Evolutionary conservation across 1,284 basidiomycete species (phyloP).

Genomic region (Sporisorium scitamineum): DNA sequence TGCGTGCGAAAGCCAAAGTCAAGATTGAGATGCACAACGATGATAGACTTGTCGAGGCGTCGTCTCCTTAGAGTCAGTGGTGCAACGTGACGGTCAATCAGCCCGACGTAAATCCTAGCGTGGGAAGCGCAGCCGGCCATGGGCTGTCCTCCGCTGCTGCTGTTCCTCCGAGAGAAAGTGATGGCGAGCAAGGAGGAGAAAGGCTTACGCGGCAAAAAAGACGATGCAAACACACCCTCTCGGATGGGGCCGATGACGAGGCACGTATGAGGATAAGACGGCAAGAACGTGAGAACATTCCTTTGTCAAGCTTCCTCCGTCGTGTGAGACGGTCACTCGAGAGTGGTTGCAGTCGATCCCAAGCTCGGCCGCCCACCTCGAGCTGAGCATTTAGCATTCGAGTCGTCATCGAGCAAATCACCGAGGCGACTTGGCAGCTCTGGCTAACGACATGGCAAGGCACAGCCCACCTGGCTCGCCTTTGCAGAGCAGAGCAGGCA

Average conservation of each 20-base stretch:
- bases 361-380: constrained; percentile 3
- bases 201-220: constrained; percentile 12
- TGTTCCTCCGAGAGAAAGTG: background rate
- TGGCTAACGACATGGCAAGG: background rate
- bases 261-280: constrained; percentile 1
- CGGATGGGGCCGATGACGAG: constrained; percentile 17
- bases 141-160: too few species aligned
- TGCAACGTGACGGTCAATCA: constrained; percentile 12
- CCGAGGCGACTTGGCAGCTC: constrained; percentile 12
- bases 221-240: background rate
- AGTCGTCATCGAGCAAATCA: background rate
- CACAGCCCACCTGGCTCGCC: background rate
- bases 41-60: constrained; percentile 34
- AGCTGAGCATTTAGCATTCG: background rate
- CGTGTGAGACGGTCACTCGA: background rate
- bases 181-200: background rate
- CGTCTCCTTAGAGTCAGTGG: constrained; percentile 18
- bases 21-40: constrained; percentile 19
- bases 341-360: constrained; percentile 24
- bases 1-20: background rate
- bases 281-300: constrained; percentile 13
- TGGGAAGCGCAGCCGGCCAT: constrained; percentile 7
- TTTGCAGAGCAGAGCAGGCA: background rate
- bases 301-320: constrained; percentile 9
- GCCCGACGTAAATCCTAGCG: constrained; percentile 9